Evolutionary conservation across 306 rosid genomes (phyloP).

Genomic region (Dryas drummondii): DNA sequence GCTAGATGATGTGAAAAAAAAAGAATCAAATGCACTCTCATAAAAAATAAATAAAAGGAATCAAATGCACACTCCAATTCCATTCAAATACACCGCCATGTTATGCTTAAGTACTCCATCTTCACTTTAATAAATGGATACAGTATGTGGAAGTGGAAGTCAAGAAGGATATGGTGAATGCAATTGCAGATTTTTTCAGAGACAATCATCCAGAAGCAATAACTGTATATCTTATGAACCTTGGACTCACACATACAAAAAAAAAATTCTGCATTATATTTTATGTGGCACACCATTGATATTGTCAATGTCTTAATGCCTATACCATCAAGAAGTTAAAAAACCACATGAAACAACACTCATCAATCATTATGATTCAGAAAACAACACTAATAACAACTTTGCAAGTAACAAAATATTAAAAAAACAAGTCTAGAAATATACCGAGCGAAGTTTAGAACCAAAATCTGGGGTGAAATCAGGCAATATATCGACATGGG

Average conservation of each 20-base stretch:
- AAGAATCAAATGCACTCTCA: no score
- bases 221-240: neutral
- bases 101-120: neutral
- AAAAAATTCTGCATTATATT: neutral
- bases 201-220: neutral
- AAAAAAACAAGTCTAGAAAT: neutral
- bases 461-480: constrained; percentile 92
- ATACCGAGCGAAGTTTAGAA: constrained; percentile 74
- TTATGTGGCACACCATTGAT: neutral
- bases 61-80: neutral
- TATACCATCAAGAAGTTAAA: neutral
- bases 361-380: neutral
- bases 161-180: neutral
- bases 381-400: neutral
- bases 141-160: neutral
- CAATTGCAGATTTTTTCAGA: neutral
- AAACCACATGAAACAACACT: neutral
- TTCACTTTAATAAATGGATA: neutral
- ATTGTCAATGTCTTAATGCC: neutral
- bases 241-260: neutral
- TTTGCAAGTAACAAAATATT: neutral
- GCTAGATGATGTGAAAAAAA: neutral
- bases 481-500: constrained; percentile 91
- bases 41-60: neutral
- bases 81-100: neutral